phyloP scores from a whole-genome alignment of 331 rosid genomes.

The Erythrophleum ivorense region DNA sequence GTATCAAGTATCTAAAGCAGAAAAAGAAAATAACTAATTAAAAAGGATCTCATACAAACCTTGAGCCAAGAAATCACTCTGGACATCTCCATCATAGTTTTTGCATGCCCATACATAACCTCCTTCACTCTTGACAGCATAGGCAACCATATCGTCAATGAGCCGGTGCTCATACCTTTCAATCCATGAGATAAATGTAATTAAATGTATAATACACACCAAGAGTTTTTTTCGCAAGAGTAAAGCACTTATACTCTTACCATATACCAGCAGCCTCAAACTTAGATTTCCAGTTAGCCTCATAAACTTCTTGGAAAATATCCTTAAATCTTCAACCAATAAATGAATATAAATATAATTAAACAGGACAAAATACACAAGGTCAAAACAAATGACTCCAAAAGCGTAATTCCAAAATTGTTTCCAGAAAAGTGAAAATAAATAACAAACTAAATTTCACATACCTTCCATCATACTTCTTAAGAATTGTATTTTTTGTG shows the following conservation, averaged over 20 bases:
- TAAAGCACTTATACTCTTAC: conserved; percentile 52
- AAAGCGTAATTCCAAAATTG: background rate
- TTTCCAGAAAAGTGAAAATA: background rate
- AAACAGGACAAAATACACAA: background rate
- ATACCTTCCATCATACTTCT: conserved; percentile 99
- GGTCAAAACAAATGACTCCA: background rate
- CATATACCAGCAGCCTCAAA: conserved; percentile 95
- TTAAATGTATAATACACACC: background rate
- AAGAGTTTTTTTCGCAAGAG: background rate
- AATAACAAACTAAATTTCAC: conserved; percentile 33
- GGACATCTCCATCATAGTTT: conserved; percentile 98
- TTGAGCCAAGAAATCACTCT: conserved; percentile 98
- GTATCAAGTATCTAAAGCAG: conserved; percentile 9
- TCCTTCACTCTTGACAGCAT: conserved; percentile 96
- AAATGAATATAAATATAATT: conserved; percentile 20
- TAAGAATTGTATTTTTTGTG: conserved; percentile 95
- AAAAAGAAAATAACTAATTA: conserved; percentile 17
- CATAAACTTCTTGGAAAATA: conserved; percentile 98
- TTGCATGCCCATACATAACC: conserved; percentile 99
- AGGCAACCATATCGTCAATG: conserved; percentile 98
- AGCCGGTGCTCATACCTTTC: conserved; percentile 97
- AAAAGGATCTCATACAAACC: conserved; percentile 53
- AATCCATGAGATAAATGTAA: conserved; percentile 40
- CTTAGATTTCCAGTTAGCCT: conserved; percentile 89
- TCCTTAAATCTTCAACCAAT: conserved; percentile 88